Percentiles rank a stretch among this genome's conserved stretches.
Conservation (phyloP, 2,329 filamentous ascomycete genomes). For the Stachybotrys chartarum region DNA sequence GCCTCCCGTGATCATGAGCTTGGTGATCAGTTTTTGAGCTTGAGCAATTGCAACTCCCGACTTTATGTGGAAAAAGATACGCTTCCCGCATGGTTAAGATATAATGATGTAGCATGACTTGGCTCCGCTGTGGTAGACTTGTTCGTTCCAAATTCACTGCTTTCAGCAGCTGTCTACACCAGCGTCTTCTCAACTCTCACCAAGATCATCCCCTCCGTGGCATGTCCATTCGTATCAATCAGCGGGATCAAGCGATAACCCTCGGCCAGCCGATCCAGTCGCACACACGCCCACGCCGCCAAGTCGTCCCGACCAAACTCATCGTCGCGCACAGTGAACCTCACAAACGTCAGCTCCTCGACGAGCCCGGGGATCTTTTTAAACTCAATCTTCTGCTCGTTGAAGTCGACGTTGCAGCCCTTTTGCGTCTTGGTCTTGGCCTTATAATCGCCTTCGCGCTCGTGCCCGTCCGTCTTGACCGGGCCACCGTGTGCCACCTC, state of each 20-base stretch:
- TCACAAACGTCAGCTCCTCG: slow-evolving; percentile 64
- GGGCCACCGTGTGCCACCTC: slow-evolving; percentile 31
- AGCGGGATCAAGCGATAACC: slow-evolving; percentile 76
- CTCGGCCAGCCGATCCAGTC: slow-evolving; percentile 69
- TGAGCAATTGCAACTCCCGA: background rate
- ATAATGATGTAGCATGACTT: background rate
- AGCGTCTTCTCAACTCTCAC: slow-evolving; percentile 63
- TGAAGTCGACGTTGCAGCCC: slow-evolving; percentile 58
- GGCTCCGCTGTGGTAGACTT: background rate
- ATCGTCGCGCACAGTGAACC: slow-evolving; percentile 84
- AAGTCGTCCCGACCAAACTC: slow-evolving; percentile 72
- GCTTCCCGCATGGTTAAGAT: background rate
- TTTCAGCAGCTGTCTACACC: slow-evolving; percentile 4
- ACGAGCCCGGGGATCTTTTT: slow-evolving; percentile 47
- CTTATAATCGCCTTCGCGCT: slow-evolving; percentile 43
- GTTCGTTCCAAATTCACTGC: background rate
- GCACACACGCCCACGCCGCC: slow-evolving; percentile 82
- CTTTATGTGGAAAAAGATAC: background rate
- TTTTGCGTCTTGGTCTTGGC: slow-evolving; percentile 50
- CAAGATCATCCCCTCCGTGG: slow-evolving; percentile 63
- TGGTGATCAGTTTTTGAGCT: too few relatives aligned
- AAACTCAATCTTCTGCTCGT: slow-evolving; percentile 51
- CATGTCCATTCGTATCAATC: slow-evolving; percentile 58
- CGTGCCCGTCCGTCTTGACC: slow-evolving; percentile 31
- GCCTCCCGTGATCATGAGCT: background rate